Base-by-base conservation (phyloP, 2,329 filamentous ascomycete genomes). In the Metarhizium humberi region DNA sequence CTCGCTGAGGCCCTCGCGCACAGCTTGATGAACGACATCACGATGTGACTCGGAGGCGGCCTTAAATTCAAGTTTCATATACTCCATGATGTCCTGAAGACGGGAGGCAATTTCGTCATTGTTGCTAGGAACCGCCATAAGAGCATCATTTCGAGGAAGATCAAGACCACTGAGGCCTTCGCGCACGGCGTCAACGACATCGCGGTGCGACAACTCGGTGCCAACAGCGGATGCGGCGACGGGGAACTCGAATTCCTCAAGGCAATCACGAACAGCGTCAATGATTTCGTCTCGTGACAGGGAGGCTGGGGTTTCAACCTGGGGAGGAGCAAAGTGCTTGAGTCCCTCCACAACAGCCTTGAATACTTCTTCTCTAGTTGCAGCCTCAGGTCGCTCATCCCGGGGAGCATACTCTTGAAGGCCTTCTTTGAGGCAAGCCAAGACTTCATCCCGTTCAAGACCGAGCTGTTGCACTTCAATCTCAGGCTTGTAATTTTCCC, bases 401-500 rank as follows among this genome's bases (percentile, higher is more conserved):
- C 68, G 74, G 14, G 79, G 77, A 1, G 78, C 78, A 65, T 94
- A 91, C 50, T 90, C 84, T 60, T 88, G 84, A 0, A 97, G 79
- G 0, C 92, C 92, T 72, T 96, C 87, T 61, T 88, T 85, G 30
- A 97, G 78, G 61, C 91, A 95, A 43, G 87, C 84, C 14, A 97
- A 76, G 50, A 97, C 88, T 66, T 97, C 92, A 13, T 96, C 90
- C 5, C 90, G 82, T 68, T 96, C 92, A 1, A 97, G 76, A 2
- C 92, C 92, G 59, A 95, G 88, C 63, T 95, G 90, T 63, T 96
- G 87, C 4, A 95, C 79, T 62, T 95, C 87, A 52, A 96, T 90
- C 63, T 96, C 90, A 1, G 92, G 92, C 71, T 95, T 95, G 72
- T 95, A 95, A 54, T 85, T 89, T 66, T 96, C 92, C 84, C 91